Percentiles rank a stretch among this genome's conserved stretches.
These are phyloP conservation scores for Huntiella decipiens DNA, from an alignment of 2,329 filamentous ascomycete genomes.

Conservation along the genomic window DNA sequence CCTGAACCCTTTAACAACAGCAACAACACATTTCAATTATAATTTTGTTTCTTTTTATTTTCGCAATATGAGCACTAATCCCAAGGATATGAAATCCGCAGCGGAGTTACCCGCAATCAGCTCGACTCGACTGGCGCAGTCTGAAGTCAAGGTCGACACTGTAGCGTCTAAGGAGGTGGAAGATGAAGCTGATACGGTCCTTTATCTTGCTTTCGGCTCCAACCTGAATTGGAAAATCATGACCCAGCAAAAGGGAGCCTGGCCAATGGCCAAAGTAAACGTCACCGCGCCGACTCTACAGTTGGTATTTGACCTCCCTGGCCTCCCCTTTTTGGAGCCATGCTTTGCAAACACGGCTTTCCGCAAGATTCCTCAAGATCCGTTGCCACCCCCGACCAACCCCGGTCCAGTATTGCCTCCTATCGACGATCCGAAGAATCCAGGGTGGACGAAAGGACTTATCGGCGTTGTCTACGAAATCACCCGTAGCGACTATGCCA, in stretches of 20 bases:
- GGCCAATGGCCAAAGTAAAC: conserved; percentile 61
- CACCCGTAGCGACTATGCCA: conserved; percentile 59
- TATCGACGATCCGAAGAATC: conserved; percentile 8
- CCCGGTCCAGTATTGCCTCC: conserved; percentile 9
- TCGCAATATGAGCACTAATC: neutral
- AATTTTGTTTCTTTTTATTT: neutral
- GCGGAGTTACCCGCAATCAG: conserved; percentile 16
- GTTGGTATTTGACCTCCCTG: conserved; percentile 71
- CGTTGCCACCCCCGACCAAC: conserved; percentile 15
- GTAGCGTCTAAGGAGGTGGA: neutral
- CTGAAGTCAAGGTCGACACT: neutral
- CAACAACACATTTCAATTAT: no score
- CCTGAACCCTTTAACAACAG: no score
- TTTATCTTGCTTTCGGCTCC: conserved; percentile 82
- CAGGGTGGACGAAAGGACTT: conserved; percentile 57
- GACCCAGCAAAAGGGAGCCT: conserved; percentile 55
- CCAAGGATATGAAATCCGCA: no score
- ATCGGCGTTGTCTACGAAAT: conserved; percentile 94
- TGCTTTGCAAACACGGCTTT: conserved; percentile 72
- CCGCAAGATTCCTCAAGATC: conserved; percentile 30
- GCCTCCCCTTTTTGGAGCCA: conserved; percentile 71
- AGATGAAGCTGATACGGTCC: conserved; percentile 28
- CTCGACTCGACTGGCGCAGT: conserved; percentile 20
- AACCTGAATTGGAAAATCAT: conserved; percentile 73
- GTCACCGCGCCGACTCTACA: conserved; percentile 62